Evolutionary conservation across 2,329 filamentous ascomycete genomes (phyloP), one percentile per base, ranked within the genome.

Genomic region (Scorias spongiosa): DNA sequence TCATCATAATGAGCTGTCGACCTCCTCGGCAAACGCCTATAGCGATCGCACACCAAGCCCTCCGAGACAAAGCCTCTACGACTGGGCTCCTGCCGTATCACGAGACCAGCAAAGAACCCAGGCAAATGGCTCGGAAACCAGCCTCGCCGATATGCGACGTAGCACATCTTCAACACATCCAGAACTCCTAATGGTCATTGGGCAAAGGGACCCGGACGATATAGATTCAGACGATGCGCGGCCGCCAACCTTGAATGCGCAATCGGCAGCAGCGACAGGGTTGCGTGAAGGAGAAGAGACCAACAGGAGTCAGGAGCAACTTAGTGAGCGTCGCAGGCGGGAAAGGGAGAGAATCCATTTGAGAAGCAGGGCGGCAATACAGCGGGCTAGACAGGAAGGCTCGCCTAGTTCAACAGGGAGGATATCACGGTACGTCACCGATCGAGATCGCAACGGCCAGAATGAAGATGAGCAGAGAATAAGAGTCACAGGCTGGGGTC

Each of bases 61-160:
- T 14, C 68, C 66, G 51, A 59, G 67, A 48, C 72, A 75, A 51
- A 69, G 64, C 43, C 60, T 78, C 38, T 78, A 78, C 58, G 74
- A 76, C 56, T 78, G 75, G 75, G 72, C 74, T 29, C 74, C 74
- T 9, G 38, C 53, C 34, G 54, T 62, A 42, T 55, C 54, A 20
- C 32, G 32, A 12, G 15, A 36, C 15, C 55, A 58, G 43, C 48
- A 50, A 40, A 57, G 57, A 43, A 49, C 47, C 9, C 59, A 63
- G 42, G 56, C 57, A 12, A 57, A 57, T 43, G 65, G 66, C 46
- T 54, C 66, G 41, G 60, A 65, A 40, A 57, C 58, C 39, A 64
- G 67, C 41, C 54, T 67, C 42, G 52, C 54, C 10, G 63, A 67
- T 42, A 50, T 68, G 42, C 55, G 65, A 15, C 56, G 58, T 45